Evolutionary conservation across 352 stramenopile genomes (phyloP).

Genomic region (Blastocystis hominis): DNA sequence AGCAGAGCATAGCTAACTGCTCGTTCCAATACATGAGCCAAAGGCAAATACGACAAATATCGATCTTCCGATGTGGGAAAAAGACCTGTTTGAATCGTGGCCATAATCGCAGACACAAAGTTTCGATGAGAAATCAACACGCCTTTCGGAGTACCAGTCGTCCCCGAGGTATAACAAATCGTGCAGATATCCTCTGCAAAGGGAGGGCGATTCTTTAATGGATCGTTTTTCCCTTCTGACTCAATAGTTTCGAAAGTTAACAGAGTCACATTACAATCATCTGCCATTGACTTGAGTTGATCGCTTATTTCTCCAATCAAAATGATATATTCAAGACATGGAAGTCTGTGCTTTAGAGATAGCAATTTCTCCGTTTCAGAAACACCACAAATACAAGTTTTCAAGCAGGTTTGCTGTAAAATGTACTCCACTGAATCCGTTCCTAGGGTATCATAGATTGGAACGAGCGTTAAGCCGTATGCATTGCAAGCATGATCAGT

Average conservation of each 20-base stretch:
- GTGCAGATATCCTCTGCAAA: constrained; percentile 76
- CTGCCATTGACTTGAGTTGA: constrained; percentile 62
- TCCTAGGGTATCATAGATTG: constrained; percentile 77
- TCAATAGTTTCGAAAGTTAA: constrained; percentile 53
- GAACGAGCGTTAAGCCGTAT: constrained; percentile 68
- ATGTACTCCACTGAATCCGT: constrained; percentile 71
- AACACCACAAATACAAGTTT: constrained; percentile 65
- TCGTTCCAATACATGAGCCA: constrained; percentile 71
- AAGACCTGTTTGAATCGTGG: constrained; percentile 45
- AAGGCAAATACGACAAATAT: constrained; percentile 68
- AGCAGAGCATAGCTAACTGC: constrained; percentile 62
- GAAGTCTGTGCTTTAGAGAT: constrained; percentile 61
- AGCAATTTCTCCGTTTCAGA: constrained; percentile 61
- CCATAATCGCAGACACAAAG: constrained; percentile 66
- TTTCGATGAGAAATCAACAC: constrained; percentile 82
- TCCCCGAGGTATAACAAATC: constrained; percentile 88
- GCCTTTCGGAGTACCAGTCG: constrained; percentile 87
- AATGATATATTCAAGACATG: constrained; percentile 62
- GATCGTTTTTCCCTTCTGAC: constrained; percentile 46
- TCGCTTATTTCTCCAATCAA: constrained; percentile 66
- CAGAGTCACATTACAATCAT: constrained; percentile 60
- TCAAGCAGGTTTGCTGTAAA: constrained; percentile 69
- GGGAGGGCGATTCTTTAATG: constrained; percentile 63
- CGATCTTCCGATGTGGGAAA: constrained; percentile 54
- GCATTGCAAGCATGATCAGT: constrained; percentile 77